These are phyloP conservation scores for Alternaria sp. DNA, from an alignment of 2,329 filamentous ascomycete species.

Conservation along the genomic window DNA sequence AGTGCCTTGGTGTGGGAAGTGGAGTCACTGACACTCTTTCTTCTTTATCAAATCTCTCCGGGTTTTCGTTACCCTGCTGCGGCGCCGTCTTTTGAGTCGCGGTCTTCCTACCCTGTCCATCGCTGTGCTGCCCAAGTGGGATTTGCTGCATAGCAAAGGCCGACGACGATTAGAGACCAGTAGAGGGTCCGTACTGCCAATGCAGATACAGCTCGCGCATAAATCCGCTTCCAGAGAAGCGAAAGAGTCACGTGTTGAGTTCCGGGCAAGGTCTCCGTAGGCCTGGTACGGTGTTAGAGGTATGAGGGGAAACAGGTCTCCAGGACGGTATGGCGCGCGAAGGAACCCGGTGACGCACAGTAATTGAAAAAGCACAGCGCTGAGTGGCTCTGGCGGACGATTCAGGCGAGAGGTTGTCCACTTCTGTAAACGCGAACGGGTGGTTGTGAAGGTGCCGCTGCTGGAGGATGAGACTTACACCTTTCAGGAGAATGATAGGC, in stretches of 20 bases:
- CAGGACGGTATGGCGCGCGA: neutral
- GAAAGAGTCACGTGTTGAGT: neutral
- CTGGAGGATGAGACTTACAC: neutral
- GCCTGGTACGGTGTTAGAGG: neutral
- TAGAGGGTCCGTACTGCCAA: neutral
- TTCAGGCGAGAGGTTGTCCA: neutral
- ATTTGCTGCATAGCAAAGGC: conserved; percentile 8
- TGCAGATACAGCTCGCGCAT: conserved; percentile 5
- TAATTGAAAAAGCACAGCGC: neutral
- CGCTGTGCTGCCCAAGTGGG: neutral
- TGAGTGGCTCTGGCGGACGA: neutral
- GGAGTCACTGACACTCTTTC: conserved; percentile 27
- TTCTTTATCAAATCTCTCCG: conserved; percentile 18
- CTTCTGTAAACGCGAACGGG: neutral
- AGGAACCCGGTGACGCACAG: neutral
- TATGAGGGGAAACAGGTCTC: neutral
- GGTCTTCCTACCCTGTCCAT: conserved; percentile 21
- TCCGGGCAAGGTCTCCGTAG: neutral
- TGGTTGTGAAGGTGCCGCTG: neutral
- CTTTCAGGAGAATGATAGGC: conserved; percentile 2
- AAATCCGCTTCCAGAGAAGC: neutral
- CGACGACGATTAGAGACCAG: neutral
- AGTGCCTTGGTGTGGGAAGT: neutral
- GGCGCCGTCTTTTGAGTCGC: conserved; percentile 24
- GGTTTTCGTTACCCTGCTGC: conserved; percentile 10